phyloP scores from a whole-genome alignment of 2,329 filamentous ascomycete species.

The Thermothelomyces thermophilus region DNA sequence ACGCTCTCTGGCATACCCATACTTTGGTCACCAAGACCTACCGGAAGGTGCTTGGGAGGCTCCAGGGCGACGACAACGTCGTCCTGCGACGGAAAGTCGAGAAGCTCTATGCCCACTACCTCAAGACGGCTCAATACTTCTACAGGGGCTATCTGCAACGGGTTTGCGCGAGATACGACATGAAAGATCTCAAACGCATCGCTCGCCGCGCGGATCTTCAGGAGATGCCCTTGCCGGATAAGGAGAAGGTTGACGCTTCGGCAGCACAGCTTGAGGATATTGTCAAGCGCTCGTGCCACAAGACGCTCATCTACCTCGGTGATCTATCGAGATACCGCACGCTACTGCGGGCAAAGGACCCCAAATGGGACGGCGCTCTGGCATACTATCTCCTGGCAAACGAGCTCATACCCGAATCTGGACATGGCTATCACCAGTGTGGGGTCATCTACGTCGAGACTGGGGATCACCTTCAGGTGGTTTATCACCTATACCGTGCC shows the following conservation, averaged over 20 bases:
- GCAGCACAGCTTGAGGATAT: constrained; percentile 46
- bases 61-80: constrained; percentile 44
- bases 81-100: constrained; percentile 70
- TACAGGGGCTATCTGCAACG: constrained; percentile 81
- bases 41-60: constrained; percentile 58
- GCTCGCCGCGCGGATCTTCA: constrained; percentile 29
- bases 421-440: constrained; percentile 82
- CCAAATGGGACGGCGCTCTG: constrained; percentile 71
- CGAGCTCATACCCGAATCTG: constrained; percentile 69
- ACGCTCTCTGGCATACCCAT: constrained; percentile 72
- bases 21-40: constrained; percentile 71
- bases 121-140: constrained; percentile 82
- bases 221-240: constrained; percentile 31
- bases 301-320: constrained; percentile 77
- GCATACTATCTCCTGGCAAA: constrained; percentile 80
- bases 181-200: constrained; percentile 34
- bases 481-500: constrained; percentile 85
- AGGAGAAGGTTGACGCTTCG: constrained; percentile 40
- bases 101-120: constrained; percentile 74
- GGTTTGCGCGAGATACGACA: constrained; percentile 56
- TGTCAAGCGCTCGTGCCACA: constrained; percentile 70
- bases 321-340: constrained; percentile 83
- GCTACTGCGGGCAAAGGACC: constrained; percentile 64
- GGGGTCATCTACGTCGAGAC: constrained; percentile 77
- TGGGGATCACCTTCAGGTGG: constrained; percentile 71